Evolutionary conservation across 2,329 filamentous ascomycete genomes (phyloP), one percentile per base, ranked within the genome.

Genomic region (Dendrostoma leiphaemia): DNA sequence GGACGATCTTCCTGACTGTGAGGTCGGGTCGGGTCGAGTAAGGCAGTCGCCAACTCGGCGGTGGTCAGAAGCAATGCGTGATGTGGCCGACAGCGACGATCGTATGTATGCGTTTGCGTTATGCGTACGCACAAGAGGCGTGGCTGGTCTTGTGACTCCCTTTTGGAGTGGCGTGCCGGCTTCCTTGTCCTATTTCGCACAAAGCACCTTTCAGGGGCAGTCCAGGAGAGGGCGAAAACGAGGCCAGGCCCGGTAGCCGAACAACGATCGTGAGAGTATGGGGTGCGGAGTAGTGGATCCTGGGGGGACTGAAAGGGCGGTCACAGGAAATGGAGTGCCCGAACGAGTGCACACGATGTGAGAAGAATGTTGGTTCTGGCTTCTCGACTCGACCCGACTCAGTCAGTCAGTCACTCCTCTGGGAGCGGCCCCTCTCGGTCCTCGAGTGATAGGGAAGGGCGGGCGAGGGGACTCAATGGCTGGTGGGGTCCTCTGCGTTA

Each of bases 291-390:
- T 23, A 23, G 37, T 41, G 48, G 48, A 24, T 34, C 6, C 45
- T 35, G n/a, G 32, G 31, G 17, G 41, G 8, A n/a, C n/a, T 23
- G 26, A 57, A 57, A 54, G 51, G 54, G 54, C 54, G 51, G 51
- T 57, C 54, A 54, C 54, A 40, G 53, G 44, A 41, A 40, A 28
- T 23, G 28, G 48, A 31, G 23, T 29, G 46, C 28, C 24, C 45
- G 44, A 28, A 44, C 21, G 23, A 40, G 26, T 17, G 28, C 19
- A n/a, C 34, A 50, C 31, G 50, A 49, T 41, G 28, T 19, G 26
- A 12, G n/a, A 21, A 28, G n/a, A 15, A 8, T 28, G 23, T 44
- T 41, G 48, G 26, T 45, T 45, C n/a, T 31, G 26, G 44, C 19
- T 15, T 23, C 38, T 23, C n/a, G n/a, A n/a, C n/a, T n/a, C n/a